phyloP scores from a whole-genome alignment of 352 stramenopile species.

The Phytophthora vignae region DNA sequence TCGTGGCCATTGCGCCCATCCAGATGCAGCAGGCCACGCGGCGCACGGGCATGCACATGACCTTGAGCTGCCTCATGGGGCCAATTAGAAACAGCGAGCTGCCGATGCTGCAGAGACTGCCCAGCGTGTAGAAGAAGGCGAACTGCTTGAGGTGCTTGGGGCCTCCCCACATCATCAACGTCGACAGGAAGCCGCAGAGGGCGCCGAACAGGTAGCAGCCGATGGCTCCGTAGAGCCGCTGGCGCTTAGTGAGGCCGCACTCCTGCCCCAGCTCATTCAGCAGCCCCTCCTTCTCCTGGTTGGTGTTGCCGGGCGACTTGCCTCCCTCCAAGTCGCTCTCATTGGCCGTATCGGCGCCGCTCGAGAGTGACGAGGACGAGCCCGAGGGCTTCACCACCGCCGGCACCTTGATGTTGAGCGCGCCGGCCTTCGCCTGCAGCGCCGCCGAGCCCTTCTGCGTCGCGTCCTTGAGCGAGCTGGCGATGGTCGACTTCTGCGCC shows the following conservation, averaged over 20 bases:
- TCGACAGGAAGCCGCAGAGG: conserved; percentile 80
- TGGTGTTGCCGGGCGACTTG: conserved; percentile 40
- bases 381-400: conserved; percentile 35
- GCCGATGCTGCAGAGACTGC: conserved; percentile 82
- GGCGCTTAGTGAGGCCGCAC: conserved; percentile 82
- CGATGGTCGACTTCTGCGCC: conserved; percentile 38
- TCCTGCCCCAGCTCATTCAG: conserved; percentile 74
- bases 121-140: conserved; percentile 88
- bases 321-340: conserved; percentile 55
- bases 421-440: conserved; percentile 63
- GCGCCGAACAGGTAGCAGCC: conserved; percentile 78
- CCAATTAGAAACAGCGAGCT: conserved; percentile 85
- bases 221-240: conserved; percentile 78
- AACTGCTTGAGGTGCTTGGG: conserved; percentile 87
- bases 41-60: conserved; percentile 88
- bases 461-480: conserved; percentile 45
- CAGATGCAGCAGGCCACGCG: conserved; percentile 83
- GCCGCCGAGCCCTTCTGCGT: conserved; percentile 63
- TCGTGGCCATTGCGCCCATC: conserved; percentile 77
- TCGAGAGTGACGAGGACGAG: conserved; percentile 29
- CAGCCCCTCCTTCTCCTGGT: conserved; percentile 77
- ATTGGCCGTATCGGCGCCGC: conserved; percentile 26
- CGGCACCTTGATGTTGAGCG: conserved; percentile 63
- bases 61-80: conserved; percentile 69
- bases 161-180: conserved; percentile 83